Evolutionary conservation across 2,329 filamentous ascomycete species (phyloP), one percentile per base, ranked within the genome.

Genomic region (Aureobasidium mangrovei): DNA sequence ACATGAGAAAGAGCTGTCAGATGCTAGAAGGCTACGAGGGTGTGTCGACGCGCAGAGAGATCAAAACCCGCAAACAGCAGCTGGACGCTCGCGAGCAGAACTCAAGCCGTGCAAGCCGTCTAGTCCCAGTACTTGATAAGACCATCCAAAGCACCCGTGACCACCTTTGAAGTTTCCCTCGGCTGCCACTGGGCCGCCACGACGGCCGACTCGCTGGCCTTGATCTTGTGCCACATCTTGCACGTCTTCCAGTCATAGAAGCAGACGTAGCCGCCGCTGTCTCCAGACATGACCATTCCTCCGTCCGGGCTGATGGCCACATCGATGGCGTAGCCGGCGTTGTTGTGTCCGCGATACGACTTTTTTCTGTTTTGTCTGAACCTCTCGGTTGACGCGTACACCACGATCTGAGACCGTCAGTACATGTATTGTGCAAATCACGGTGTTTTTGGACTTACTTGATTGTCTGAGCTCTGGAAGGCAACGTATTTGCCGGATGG

Each of bases 191-290:
- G 86, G 56, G 93, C 81, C 61, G 85, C 88, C n/a, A 89, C 88
- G 53, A 96, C 78, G 4, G 91, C 83, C 52, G 85, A 81, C 53
- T 89, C 90, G 56, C 88, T 83, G 27, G 89, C 91, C 71, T 86
- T 82, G 60, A 98, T 82, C 78, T 97, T 97, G 73, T 95, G 89
- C 72, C 89, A 95, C 90, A 98, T 91, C 74, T 96, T 97, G 70
- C 91, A 95, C 38, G 90, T 96, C 80, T 98, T 98, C 88, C 91
- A 98, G 71, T 97, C 93, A 89, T 91, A 98, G 73, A 97, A 96
- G 71, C 88, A 95, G 45, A 95, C 83, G 64, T 82, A 96, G 35
- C 94, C 93, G 12, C 82, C 89, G 49, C 83, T 88, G 69, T 98
- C 93, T 58, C 93, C 93, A 18, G 82, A 87, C 24, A 83, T 85